These are phyloP conservation scores for Exophiala sideris DNA, from an alignment of 2,329 filamentous ascomycete genomes.

Conservation along the genomic window DNA sequence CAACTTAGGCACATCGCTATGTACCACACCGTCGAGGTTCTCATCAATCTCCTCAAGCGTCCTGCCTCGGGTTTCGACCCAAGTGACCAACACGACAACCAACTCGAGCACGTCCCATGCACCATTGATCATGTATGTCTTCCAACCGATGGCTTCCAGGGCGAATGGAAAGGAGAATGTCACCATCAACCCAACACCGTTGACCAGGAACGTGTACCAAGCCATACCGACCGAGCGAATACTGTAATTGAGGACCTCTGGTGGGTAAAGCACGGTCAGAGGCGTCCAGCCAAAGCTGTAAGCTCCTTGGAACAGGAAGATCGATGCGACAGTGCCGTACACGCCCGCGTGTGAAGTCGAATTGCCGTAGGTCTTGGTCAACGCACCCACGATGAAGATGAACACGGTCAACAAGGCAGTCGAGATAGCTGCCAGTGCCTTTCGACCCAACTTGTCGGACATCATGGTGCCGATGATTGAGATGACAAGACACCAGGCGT, in stretches of 20 bases:
- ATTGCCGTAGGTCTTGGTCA: constrained; percentile 45
- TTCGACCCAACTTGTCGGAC: constrained; percentile 44
- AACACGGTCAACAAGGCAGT: constrained; percentile 37
- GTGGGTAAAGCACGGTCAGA: constrained; percentile 47
- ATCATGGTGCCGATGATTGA: constrained; percentile 45
- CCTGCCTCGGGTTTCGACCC: constrained; percentile 27
- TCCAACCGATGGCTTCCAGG: constrained; percentile 44
- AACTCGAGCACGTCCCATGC: constrained; percentile 40
- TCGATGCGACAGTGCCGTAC: constrained; percentile 39
- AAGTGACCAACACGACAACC: constrained; percentile 17
- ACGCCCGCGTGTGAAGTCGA: constrained; percentile 38
- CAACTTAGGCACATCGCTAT: constrained; percentile 12
- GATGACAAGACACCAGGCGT: constrained; percentile 48
- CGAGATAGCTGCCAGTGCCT: constrained; percentile 37
- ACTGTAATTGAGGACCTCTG: constrained; percentile 50
- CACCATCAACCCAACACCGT: constrained; percentile 35
- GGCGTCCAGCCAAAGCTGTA: constrained; percentile 50
- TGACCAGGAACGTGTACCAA: constrained; percentile 33
- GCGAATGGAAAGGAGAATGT: constrained; percentile 45
- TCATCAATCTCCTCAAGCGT: constrained; percentile 30
- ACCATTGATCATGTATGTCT: constrained; percentile 49
- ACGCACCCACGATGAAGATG: constrained; percentile 51
- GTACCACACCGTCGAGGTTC: constrained; percentile 24
- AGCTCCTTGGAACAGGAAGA: constrained; percentile 36
- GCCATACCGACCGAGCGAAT: constrained; percentile 49